These are phyloP conservation scores for Hamamelis virginiana DNA, from an alignment of 164 flowering plant genomes.

Conservation along the genomic window DNA sequence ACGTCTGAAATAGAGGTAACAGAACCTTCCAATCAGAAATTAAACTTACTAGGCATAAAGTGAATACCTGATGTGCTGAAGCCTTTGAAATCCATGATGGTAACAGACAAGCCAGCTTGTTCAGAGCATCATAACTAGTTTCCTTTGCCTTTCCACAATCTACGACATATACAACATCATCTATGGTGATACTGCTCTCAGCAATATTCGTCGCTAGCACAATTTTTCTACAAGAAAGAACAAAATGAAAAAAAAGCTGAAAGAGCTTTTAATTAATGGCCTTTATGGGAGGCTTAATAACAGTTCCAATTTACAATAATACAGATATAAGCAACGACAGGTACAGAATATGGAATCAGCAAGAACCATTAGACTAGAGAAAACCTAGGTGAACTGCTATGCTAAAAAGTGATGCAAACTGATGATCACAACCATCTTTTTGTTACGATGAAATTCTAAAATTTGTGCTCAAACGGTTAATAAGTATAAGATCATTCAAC, in stretches of 20 bases:
- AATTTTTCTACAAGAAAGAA: constrained; percentile 63
- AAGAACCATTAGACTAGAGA: no score
- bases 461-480: neutral
- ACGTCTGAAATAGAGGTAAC: neutral
- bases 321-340: no score
- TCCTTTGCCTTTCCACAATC: constrained; percentile 99
- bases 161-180: constrained; percentile 92
- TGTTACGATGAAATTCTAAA: neutral
- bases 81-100: constrained; percentile 99
- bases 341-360: no score
- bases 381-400: no score
- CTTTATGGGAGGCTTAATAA: no score
- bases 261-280: no score
- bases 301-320: no score
- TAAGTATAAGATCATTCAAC: neutral
- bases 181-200: constrained; percentile 96
- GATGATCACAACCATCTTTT: neutral
- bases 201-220: constrained; percentile 97
- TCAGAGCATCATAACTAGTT: constrained; percentile 96
- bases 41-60: neutral
- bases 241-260: neutral
- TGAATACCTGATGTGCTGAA: constrained; percentile 90
- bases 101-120: constrained; percentile 86
- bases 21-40: neutral
- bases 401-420: neutral